Evolutionary conservation across 176 grass and related monocot species (phyloP), one percentile per base, ranked within the genome.

Genomic region (Areca catechu): DNA sequence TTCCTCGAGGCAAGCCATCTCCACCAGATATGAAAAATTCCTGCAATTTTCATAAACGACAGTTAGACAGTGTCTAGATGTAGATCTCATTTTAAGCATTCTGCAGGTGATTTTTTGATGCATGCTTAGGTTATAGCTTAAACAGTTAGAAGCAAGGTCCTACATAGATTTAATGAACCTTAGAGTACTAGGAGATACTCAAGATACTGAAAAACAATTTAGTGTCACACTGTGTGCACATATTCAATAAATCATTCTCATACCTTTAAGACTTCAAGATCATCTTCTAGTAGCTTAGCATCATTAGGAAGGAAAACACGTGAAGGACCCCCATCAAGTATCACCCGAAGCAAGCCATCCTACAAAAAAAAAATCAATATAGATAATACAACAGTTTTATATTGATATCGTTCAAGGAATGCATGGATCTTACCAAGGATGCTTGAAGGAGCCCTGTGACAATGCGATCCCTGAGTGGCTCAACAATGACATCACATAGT

Each of bases 1-100:
- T 91, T 88, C 93, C 93, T 61, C 93, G 80, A 68, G 93, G 93
- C 62, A 97, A 79, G 19, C 93, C 93, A 91, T 97, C 93, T 82
- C 93, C 93, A 47, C 87, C 93, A 76, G 93, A 85, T 75, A 97
- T 88, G 57, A 97, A 97, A 59, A 97, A 97, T 83, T 97, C 93
- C 93, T 97, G 75, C 54, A 76, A 48, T n/a, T 52, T 14, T 48
- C 47, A 17, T 15, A 72, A 53, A 37, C 7, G 14, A 43, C 34
- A 43, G 34, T 43, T 43, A 12, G 10, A 43, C 3, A 12, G 34
- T 43, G 12, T 43, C 27, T 29, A 5, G 0, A 29, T 29, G 6
- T 6, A 29, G 27, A 29, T 29, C 27, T 12, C 34, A 43, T 43
- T 43, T 43, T 43, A 43, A 43, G 10, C 12, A 43, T 43, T 12